phyloP scores from a whole-genome alignment of 495 filamentous ascomycete genomes.

The Pyrenopolyporus hunteri region DNA sequence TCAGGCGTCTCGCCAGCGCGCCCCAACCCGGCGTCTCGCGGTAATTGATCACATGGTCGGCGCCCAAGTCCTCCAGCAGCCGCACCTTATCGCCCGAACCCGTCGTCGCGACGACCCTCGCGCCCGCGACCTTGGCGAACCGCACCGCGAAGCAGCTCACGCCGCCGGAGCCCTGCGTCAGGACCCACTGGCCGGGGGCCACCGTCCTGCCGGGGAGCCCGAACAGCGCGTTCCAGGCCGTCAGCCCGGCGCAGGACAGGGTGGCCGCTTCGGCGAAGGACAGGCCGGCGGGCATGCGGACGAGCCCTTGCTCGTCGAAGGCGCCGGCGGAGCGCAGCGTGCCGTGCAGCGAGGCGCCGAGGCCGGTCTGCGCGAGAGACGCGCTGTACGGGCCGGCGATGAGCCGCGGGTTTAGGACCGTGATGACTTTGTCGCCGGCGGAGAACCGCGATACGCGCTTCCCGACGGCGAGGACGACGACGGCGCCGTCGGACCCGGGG shows the following conservation, averaged over 20 bases:
- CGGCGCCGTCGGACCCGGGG: constrained; percentile 70
- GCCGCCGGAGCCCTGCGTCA: constrained; percentile 46
- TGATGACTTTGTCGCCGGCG: constrained; percentile 51
- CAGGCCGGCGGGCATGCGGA: constrained; percentile 31
- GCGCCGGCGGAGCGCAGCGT: constrained; percentile 22
- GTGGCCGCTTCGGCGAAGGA: constrained; percentile 31
- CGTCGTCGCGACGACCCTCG: constrained; percentile 51
- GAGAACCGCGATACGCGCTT: constrained; percentile 62
- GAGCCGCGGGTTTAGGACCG: constrained; percentile 28
- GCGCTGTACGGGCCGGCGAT: constrained; percentile 23
- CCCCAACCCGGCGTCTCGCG: constrained; percentile 66
- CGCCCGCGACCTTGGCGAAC: constrained; percentile 48
- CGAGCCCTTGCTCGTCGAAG: constrained; percentile 39
- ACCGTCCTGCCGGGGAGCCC: constrained; percentile 26
- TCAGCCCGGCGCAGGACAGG: constrained; percentile 39
- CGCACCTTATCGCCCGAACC: constrained; percentile 42
- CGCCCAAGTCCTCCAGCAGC: constrained; percentile 50
- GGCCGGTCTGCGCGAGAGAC: constrained; percentile 7
- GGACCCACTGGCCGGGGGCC: constrained; percentile 37
- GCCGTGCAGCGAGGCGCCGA: constrained; percentile 36
- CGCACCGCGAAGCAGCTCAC: constrained; percentile 46
- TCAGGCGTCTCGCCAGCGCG: constrained; percentile 61
- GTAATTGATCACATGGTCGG: constrained; percentile 65
- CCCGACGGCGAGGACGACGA: constrained; percentile 65
- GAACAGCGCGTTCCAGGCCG: constrained; percentile 50